These are phyloP conservation scores for Citrus glauca DNA, from an alignment of 345 rosid species.

Conservation along the genomic window DNA sequence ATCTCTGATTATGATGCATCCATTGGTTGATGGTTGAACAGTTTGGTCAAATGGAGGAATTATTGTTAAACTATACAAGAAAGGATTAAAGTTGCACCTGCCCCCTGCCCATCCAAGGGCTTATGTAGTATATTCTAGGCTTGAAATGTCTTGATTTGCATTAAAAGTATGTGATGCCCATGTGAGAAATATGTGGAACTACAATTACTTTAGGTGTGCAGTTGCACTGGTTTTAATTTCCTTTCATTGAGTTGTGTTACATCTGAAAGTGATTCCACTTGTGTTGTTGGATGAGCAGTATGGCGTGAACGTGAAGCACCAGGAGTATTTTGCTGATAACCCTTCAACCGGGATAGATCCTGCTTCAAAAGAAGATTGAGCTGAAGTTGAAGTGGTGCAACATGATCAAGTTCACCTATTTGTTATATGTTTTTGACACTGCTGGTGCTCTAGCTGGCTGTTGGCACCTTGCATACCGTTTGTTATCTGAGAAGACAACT, in stretches of 20 bases:
- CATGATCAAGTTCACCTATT: not conserved
- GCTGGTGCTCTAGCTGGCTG: not conserved
- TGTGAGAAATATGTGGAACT: not conserved
- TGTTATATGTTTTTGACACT: not conserved
- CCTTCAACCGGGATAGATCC: conserved; percentile 65
- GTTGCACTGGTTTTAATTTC: not conserved
- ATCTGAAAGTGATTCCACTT: not conserved
- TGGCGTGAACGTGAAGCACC: conserved; percentile 91
- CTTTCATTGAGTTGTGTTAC: not conserved
- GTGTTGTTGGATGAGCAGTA: conserved; percentile 43
- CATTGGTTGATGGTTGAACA: not conserved
- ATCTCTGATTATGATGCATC: not conserved
- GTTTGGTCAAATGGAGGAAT: not conserved
- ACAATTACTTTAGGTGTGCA: not conserved
- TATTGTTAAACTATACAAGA: not conserved
- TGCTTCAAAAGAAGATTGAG: conserved; percentile 27
- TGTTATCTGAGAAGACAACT: not conserved
- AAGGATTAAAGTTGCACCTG: not conserved
- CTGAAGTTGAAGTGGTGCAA: not conserved
- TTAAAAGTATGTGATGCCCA: not conserved
- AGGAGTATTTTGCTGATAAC: conserved; percentile 85
- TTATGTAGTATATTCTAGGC: not conserved
- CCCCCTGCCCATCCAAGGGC: not conserved
- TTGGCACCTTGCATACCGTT: not conserved
- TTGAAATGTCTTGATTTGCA: not conserved